Conservation (phyloP, 192 early-diverging fungal species). For the Umbelopsis sp. region DNA sequence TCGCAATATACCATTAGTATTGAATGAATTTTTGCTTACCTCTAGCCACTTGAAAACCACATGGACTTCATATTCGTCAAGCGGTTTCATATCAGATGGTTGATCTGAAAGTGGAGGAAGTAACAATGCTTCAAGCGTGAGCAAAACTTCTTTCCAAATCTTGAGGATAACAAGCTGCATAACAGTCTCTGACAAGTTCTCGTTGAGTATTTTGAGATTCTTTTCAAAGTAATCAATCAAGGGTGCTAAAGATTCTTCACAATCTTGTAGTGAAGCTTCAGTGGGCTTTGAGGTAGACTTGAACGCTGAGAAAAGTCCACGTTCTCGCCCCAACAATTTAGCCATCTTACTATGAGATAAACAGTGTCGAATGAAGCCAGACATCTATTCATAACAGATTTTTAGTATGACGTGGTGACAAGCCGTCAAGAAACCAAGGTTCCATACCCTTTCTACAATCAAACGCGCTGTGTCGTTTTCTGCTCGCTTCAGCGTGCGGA, state of each 20-base stretch:
- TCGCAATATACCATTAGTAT: too few relatives aligned
- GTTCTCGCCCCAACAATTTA: slow-evolving; percentile 50
- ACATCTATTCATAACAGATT: slow-evolving; percentile 50
- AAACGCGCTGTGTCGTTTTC: slow-evolving; percentile 68
- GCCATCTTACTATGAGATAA: slow-evolving; percentile 64
- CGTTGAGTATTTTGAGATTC: slow-evolving; percentile 67
- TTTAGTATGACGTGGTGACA: neutral
- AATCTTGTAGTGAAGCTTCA: slow-evolving; percentile 50
- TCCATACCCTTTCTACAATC: slow-evolving; percentile 67
- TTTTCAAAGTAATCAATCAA: slow-evolving; percentile 77
- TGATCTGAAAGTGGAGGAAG: slow-evolving; percentile 70
- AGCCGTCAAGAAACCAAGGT: neutral
- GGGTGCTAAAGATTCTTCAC: slow-evolving; percentile 68
- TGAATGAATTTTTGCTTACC: slow-evolving; percentile 30
- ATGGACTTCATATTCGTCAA: slow-evolving; percentile 65
- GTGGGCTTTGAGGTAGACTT: slow-evolving; percentile 34
- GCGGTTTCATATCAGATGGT: slow-evolving; percentile 59
- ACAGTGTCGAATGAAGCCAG: slow-evolving; percentile 62
- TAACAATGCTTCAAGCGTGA: slow-evolving; percentile 67
- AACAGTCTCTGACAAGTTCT: slow-evolving; percentile 65
- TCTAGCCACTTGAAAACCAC: slow-evolving; percentile 73
- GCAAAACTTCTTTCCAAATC: slow-evolving; percentile 75
- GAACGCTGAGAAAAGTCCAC: slow-evolving; percentile 46
- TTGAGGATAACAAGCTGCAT: slow-evolving; percentile 66
- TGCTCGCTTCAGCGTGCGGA: slow-evolving; percentile 69